phyloP scores from a whole-genome alignment of 2,329 filamentous ascomycete species.

The Exophiala alcalophila region DNA sequence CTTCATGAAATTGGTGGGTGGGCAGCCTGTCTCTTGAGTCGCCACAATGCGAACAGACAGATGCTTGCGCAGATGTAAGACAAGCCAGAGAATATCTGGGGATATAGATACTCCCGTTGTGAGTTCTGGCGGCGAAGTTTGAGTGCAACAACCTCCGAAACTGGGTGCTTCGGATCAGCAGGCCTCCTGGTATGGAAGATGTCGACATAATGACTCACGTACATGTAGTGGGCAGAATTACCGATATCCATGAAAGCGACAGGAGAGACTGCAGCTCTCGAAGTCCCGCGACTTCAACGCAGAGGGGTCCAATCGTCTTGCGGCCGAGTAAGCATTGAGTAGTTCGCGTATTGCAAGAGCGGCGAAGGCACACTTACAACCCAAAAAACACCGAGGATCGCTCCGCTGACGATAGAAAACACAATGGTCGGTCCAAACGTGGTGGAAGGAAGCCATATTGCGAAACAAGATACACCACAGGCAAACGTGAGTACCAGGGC shows the following conservation, averaged over 20 bases:
- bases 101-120: slow-evolving; percentile 46
- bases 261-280: slow-evolving; percentile 29
- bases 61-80: slow-evolving; percentile 29
- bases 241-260: slow-evolving; percentile 30
- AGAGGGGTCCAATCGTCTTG: slow-evolving; percentile 31
- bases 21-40: too few relatives aligned
- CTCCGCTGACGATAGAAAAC: slow-evolving; percentile 45
- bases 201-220: too few relatives aligned
- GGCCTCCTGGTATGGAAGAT: too few relatives aligned
- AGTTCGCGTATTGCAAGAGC: too few relatives aligned
- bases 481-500: slow-evolving; percentile 40
- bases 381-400: slow-evolving; percentile 49
- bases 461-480: slow-evolving; percentile 40
- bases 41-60: too few relatives aligned
- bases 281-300: slow-evolving; percentile 31
- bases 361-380: too few relatives aligned
- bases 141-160: slow-evolving; percentile 52
- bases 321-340: neutral
- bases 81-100: slow-evolving; percentile 50
- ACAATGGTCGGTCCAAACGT: slow-evolving; percentile 42
- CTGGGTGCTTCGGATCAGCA: too few relatives aligned
- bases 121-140: slow-evolving; percentile 47
- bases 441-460: slow-evolving; percentile 46
- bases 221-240: slow-evolving; percentile 46
- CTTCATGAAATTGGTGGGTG: too few relatives aligned